Evolutionary conservation across 73 alveolate species (phyloP).

Genomic region (Stentor roeselii): DNA sequence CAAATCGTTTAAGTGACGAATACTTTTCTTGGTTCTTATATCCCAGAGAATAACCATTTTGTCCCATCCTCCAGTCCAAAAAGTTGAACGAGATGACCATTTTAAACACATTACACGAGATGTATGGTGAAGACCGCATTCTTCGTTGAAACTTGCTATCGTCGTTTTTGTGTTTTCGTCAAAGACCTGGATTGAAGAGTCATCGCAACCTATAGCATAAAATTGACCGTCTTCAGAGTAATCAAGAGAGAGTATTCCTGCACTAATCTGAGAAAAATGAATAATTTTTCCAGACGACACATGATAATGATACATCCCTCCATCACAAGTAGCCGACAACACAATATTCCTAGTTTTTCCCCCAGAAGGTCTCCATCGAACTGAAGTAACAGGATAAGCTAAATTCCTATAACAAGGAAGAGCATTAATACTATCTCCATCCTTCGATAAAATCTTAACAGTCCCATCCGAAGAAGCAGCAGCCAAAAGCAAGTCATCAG

Average conservation of each 20-base stretch:
- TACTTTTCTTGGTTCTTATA: constrained; percentile 46
- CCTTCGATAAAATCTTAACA: constrained; percentile 38
- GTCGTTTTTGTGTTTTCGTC: constrained; percentile 44
- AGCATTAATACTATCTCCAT: constrained; percentile 30
- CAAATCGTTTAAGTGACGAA: constrained; percentile 55
- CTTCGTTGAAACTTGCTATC: background rate
- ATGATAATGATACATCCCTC: constrained; percentile 60
- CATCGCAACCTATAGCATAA: constrained; percentile 54
- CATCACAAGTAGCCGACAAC: constrained; percentile 47
- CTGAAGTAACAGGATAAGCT: constrained; percentile 56
- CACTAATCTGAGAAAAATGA: constrained; percentile 30
- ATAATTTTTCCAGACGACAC: constrained; percentile 51
- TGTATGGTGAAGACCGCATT: background rate
- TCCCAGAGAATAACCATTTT: constrained; percentile 51
- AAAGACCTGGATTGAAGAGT: constrained; percentile 38
- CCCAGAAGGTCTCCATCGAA: constrained; percentile 82
- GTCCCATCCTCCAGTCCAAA: constrained; percentile 75
- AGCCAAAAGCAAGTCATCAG: constrained; percentile 7
- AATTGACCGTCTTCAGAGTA: constrained; percentile 43
- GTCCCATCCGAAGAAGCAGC: constrained; percentile 64
- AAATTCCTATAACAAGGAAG: background rate
- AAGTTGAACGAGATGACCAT: constrained; percentile 48
- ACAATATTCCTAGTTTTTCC: constrained; percentile 36
- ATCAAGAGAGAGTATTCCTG: constrained; percentile 41
- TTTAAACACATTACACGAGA: constrained; percentile 47